Base-by-base conservation (phyloP, 257 asterid genomes). In the Ophiorrhiza pumila region DNA sequence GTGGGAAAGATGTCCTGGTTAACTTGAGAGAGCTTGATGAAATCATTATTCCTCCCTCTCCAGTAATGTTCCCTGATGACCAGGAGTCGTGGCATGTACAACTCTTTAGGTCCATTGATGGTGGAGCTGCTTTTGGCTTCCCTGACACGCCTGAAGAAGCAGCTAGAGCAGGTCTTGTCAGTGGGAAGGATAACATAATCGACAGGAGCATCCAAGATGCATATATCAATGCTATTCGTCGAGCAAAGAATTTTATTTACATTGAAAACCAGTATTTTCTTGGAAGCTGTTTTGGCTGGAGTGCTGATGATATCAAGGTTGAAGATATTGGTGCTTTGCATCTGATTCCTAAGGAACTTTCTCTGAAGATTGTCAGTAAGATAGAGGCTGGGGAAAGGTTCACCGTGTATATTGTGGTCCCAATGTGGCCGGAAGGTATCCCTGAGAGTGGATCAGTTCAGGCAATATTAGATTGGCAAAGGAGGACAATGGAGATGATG, bases 371-470 rank as follows among this genome's bases (percentile, higher is more conserved):
- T n/a, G 85, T 83, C 32, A 88, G 90, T 65, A 90, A 92, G 78
- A 88, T 92, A 42, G 92, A 90, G 82, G 92, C 96, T 0, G 94
- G 96, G 12, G 96, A 92, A 76, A 90, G 91, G 79, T 92, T 92
- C 74, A 77, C 88, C 0, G 93, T 86, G 39, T 92, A 92, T 25
- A 59, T 87, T 29, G 85, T 92, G 31, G 85, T 92, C 45, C 97
- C 96, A 18, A 92, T 92, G 97, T 92, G 97, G 96, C 97, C 97
- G 0, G 96, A 92, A 83, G 96, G 97, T 53, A 71, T 92, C n/a
- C 97, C 97, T 1, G 96, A 83, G 80, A 90, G 96, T 53, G 96
- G 83, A 55, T 90, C 97, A 1, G 97, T 90, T 60, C 96, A 92
- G 78, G 96, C 97, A 13, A 91, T 91, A 77, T 81, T 91, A 71